A percentile compares a stretch with the other conserved stretches of the same genome.
Conservation (phyloP, 805 yeast genomes). For the Lachancea sp. region DNA sequence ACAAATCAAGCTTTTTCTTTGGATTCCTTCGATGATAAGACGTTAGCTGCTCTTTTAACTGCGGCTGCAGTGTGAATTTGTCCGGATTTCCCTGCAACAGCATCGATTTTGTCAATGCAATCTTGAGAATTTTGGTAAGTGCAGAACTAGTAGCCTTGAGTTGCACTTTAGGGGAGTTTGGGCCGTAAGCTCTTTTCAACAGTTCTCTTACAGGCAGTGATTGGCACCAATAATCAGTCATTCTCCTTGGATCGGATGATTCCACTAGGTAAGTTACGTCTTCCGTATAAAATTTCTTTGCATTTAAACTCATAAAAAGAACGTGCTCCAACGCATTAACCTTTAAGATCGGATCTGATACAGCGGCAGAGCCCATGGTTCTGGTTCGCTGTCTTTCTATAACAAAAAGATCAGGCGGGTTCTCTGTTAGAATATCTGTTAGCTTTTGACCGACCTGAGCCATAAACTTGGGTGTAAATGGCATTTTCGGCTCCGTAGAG, state of each 20-base stretch:
- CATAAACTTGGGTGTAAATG: conserved; percentile 5
- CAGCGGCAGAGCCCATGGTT: conserved; percentile 39
- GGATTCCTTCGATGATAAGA: background rate
- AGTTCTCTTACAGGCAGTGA: conserved; percentile 4
- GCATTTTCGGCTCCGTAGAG: conserved; percentile 8
- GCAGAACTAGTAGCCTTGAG: conserved; percentile 6
- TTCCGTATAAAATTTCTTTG: background rate
- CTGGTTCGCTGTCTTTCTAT: conserved; percentile 55
- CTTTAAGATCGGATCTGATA: conserved; percentile 46
- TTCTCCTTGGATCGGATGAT: conserved; percentile 29
- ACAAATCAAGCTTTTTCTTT: conserved; percentile 23
- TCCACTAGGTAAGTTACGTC: conserved; percentile 8
- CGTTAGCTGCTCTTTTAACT: background rate
- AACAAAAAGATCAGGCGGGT: conserved; percentile 38
- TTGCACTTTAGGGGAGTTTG: conserved; percentile 1
- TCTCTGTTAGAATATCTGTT: conserved; percentile 23
- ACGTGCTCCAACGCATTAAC: conserved; percentile 47
- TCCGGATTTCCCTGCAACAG: background rate
- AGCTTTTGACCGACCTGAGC: conserved; percentile 21
- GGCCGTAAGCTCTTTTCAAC: background rate
- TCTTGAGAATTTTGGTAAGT: conserved; percentile 9
- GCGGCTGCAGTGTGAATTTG: conserved; percentile 1
- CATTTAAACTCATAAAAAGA: conserved; percentile 16
- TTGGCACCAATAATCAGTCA: conserved; percentile 26
- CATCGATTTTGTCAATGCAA: conserved; percentile 6